Evolutionary conservation across 2,329 filamentous ascomycete species (phyloP).

Genomic region (Pezicula carpinea): DNA sequence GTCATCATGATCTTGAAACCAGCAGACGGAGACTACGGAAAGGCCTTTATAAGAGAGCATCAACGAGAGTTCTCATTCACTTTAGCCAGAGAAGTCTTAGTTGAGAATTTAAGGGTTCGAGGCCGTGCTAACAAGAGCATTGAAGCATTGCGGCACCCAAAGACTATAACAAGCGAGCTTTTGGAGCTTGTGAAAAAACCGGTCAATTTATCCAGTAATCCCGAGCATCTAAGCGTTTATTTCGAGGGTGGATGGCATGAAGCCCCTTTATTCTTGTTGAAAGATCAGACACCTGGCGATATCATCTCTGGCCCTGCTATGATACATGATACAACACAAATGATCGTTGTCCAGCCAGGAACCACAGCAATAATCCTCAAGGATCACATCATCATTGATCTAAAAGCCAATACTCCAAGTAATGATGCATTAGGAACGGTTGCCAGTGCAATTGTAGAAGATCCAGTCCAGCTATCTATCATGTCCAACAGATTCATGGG

Average conservation of each 20-base stretch:
- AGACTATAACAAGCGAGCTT: slow-evolving; percentile 7
- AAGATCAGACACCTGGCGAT: slow-evolving; percentile 66
- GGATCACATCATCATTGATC: slow-evolving; percentile 81
- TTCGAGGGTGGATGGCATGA: slow-evolving; percentile 10
- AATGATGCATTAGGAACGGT: slow-evolving; percentile 31
- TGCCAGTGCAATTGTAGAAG: slow-evolving; percentile 49
- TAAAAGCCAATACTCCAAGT: background rate
- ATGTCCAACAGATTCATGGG: slow-evolving; percentile 79
- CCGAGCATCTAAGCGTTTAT: slow-evolving; percentile 7
- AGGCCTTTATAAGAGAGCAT: slow-evolving; percentile 79
- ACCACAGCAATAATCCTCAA: slow-evolving; percentile 66
- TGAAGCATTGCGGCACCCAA: background rate
- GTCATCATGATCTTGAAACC: slow-evolving; percentile 83
- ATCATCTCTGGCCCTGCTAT: slow-evolving; percentile 75
- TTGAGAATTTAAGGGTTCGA: slow-evolving; percentile 80
- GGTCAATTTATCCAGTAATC: background rate
- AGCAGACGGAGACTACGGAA: slow-evolving; percentile 61
- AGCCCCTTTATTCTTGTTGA: slow-evolving; percentile 39
- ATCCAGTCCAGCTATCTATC: slow-evolving; percentile 71
- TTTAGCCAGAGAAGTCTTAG: slow-evolving; percentile 74
- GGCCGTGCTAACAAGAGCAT: slow-evolving; percentile 81
- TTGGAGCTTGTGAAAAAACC: background rate
- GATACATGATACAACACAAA: slow-evolving; percentile 81
- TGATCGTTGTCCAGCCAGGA: slow-evolving; percentile 79
- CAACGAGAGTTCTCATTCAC: slow-evolving; percentile 88